Base-by-base conservation (phyloP, 78 protist species). In the Dictyostelium brefeldianum region DNA sequence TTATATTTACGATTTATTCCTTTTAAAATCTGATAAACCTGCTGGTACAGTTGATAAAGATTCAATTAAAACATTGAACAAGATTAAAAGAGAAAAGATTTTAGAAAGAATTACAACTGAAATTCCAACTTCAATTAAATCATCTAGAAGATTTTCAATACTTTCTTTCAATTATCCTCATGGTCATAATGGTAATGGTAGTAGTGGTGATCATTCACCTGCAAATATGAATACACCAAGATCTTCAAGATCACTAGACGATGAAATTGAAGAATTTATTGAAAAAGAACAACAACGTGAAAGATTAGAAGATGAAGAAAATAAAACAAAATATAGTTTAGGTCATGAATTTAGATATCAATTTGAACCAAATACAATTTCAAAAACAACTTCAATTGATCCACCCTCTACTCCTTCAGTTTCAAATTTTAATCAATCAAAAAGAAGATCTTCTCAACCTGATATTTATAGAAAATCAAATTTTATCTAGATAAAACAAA, bases 51-150 rank as follows among this genome's bases (percentile, higher is more conserved):
- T 65, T 4, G 54, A 64, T 27, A 77, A 41, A 9, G 47, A 22
- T 20, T 46, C 51, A 11, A 70, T 77, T 10, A 87, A 77, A 36
- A 56, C 9, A 46, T 47, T 57, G 18, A 87, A 74, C 9, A 74
- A 51, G 41, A 54, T 59, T 9, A 56, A 84, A 20, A 43, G 92
- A 57, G 84, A 87, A 14, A 87, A 77, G 67, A 87, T 87, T 36
- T n/a, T 87, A 11, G 93, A 77, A 31, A 87, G 93, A 77, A 87
- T 87, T 14, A 59, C 50, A 5, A 77, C 73, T 2, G 93, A 87
- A 36, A 27, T 87, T 56, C 93, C 93, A 10, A 50, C 43, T 4
- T 50, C 78, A 12, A 54, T 15, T 18, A 78, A 78, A 78, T 31
- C 56, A 51, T 78, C 83, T 20, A 59, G 83, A 54, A 78, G 83